phyloP scores from a whole-genome alignment of 306 rosid genomes.

The Leucaena leucocephala region DNA sequence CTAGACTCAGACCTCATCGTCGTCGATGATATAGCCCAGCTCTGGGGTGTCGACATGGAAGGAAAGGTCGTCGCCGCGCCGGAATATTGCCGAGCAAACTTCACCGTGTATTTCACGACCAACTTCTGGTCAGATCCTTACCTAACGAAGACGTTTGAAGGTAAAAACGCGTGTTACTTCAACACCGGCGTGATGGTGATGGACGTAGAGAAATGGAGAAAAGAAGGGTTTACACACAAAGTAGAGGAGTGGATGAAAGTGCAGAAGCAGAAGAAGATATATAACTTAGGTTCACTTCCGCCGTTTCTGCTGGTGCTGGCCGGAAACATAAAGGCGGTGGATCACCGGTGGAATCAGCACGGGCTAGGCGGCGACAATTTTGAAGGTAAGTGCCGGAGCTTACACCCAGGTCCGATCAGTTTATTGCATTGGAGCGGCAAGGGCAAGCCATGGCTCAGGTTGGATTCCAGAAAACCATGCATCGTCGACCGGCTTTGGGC shows the following conservation, averaged over 20 bases:
- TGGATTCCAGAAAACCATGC: conserved; percentile 72
- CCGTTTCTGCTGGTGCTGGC: conserved; percentile 72
- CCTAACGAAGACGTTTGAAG: conserved; percentile 44
- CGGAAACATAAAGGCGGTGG: conserved; percentile 64
- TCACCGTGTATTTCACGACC: conserved; percentile 52
- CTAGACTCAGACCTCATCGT: conserved; percentile 66
- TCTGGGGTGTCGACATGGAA: conserved; percentile 65
- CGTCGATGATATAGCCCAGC: conserved; percentile 70
- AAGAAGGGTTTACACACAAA: conserved; percentile 49
- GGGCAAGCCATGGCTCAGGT: conserved; percentile 75
- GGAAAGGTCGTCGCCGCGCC: conserved; percentile 69
- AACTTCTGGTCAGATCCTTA: conserved; percentile 54
- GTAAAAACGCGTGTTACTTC: conserved; percentile 66
- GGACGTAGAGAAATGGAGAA: conserved; percentile 67
- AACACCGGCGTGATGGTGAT: conserved; percentile 84
- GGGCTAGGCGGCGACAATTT: conserved; percentile 78
- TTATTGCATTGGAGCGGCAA: conserved; percentile 82
- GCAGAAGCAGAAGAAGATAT: conserved; percentile 63
- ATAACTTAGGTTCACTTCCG: conserved; percentile 68
- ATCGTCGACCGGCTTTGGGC: conserved; percentile 63
- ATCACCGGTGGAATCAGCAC: conserved; percentile 79
- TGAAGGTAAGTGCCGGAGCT: conserved; percentile 62
- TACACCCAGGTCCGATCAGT: conserved; percentile 75
- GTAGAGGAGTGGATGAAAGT: conserved; percentile 74
- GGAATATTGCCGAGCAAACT: conserved; percentile 66